phyloP scores from a whole-genome alignment of 169 alveolate genomes.

The Plasmodium vivax region DNA sequence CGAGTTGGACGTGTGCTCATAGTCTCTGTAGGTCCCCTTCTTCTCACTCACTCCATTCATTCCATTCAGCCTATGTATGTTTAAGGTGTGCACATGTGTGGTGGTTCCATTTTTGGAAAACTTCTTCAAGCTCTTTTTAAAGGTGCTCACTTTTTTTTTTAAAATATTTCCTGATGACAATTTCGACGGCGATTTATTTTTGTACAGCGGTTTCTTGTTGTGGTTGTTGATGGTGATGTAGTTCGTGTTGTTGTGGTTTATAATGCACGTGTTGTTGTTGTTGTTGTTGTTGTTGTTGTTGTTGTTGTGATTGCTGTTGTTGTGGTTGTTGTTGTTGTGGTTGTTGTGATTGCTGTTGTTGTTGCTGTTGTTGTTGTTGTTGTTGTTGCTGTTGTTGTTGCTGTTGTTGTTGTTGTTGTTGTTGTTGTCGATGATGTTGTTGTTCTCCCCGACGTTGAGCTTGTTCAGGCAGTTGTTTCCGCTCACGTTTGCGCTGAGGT shows the following conservation, averaged over 20 bases:
- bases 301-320: not conserved
- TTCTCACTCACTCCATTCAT: not conserved
- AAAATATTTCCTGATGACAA: not conserved
- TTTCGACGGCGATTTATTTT: conserved; percentile 31
- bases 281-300: not conserved
- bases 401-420: not conserved
- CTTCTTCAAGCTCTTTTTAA: conserved; percentile 14
- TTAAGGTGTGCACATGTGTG: not conserved
- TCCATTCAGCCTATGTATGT: not conserved
- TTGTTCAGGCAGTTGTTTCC: not conserved
- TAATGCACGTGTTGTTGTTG: conserved; percentile 17
- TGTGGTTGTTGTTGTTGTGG: not conserved
- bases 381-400: not conserved
- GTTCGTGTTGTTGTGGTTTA: conserved; percentile 11
- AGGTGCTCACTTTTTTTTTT: conserved; percentile 2
- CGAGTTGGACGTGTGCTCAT: not conserved
- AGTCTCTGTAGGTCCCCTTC: not conserved
- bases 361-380: not conserved
- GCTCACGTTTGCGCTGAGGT: too few species aligned
- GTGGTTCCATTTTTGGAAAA: not conserved
- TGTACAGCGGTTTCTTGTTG: conserved; percentile 12
- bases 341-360: not conserved
- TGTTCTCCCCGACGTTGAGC: not conserved
- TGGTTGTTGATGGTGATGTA: conserved; percentile 21
- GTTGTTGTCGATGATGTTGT: not conserved